These are phyloP conservation scores for Platanthera guangdongensis DNA, from an alignment of 106 monocot genomes.

Conservation along the genomic window DNA sequence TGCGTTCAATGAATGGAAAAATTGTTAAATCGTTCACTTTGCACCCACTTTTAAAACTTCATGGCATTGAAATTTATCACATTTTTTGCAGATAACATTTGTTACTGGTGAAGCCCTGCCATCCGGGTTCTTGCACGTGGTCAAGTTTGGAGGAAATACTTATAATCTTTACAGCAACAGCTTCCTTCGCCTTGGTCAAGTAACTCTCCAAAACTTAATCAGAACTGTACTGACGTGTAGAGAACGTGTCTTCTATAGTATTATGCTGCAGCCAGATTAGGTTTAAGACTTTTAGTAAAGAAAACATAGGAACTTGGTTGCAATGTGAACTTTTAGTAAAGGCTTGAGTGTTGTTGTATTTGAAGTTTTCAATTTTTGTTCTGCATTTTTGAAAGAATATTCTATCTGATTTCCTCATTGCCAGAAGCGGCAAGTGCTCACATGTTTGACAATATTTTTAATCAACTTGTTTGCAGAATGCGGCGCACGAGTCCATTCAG, in stretches of 20 bases:
- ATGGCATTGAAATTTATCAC: not conserved
- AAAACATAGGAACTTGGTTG: not conserved
- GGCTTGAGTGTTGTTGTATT: too few relatives aligned
- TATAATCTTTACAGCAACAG: conserved; percentile 86
- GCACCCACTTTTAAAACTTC: not conserved
- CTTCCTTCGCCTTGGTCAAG: conserved; percentile 95
- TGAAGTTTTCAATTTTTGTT: too few relatives aligned
- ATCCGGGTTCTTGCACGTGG: conserved; percentile 37
- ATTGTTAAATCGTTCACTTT: not conserved
- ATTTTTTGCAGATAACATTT: conserved; percentile 60
- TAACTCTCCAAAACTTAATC: conserved; percentile 11
- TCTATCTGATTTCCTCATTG: not conserved
- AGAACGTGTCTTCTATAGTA: not conserved
- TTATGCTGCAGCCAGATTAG: not conserved
- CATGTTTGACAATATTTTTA: not conserved
- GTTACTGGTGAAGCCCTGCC: conserved; percentile 64
- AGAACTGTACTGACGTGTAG: not conserved
- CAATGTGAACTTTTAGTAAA: not conserved
- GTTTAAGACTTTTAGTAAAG: not conserved
- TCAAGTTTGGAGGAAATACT: conserved; percentile 55
- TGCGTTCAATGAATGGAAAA: not conserved
- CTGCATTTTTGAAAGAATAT: not conserved
- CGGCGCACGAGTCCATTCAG: conserved; percentile 38
- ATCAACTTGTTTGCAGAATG: conserved; percentile 40
- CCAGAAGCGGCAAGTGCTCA: not conserved